These are phyloP conservation scores for Septoria linicola DNA, from an alignment of 2,329 filamentous ascomycete genomes.

Conservation along the genomic window DNA sequence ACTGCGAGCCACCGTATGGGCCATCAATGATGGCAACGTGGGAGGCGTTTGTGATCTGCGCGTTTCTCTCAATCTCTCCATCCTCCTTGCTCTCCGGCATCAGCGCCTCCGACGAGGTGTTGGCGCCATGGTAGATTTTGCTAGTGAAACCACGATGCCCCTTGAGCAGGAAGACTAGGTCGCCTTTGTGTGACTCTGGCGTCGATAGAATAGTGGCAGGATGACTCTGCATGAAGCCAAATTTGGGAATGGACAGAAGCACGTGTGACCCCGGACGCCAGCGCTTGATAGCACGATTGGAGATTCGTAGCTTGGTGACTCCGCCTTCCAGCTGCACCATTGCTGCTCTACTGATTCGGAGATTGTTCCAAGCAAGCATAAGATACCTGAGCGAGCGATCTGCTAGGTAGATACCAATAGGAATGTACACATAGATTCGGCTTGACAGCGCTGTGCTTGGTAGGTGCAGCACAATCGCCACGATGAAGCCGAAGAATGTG, in stretches of 20 bases:
- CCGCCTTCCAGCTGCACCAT: constrained; percentile 35
- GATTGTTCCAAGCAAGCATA: constrained; percentile 38
- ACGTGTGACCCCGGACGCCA: constrained; percentile 38
- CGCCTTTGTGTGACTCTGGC: constrained; percentile 29
- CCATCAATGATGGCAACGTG: constrained; percentile 30
- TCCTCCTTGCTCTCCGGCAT: constrained; percentile 20
- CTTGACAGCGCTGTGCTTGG: constrained; percentile 34
- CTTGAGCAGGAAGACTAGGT: constrained; percentile 34
- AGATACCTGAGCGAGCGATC: constrained; percentile 34
- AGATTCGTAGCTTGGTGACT: constrained; percentile 40
- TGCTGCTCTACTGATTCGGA: constrained; percentile 30
- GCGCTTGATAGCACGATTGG: constrained; percentile 37
- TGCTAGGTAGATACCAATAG: constrained; percentile 29
- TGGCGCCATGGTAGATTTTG: constrained; percentile 29
- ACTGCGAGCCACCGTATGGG: constrained; percentile 29
- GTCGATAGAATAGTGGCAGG: constrained; percentile 34
- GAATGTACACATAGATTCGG: constrained; percentile 34
- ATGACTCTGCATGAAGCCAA: constrained; percentile 32
- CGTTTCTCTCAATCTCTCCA: constrained; percentile 16
- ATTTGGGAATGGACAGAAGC: constrained; percentile 31
- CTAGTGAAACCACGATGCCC: constrained; percentile 34
- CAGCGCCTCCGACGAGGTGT: constrained; percentile 23
- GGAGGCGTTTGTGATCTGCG: constrained; percentile 15
- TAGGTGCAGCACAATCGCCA: constrained; percentile 39
- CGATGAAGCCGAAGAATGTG: constrained; percentile 41